Base-by-base conservation (phyloP, 495 filamentous ascomycete species). In the Hamigera avellanea region DNA sequence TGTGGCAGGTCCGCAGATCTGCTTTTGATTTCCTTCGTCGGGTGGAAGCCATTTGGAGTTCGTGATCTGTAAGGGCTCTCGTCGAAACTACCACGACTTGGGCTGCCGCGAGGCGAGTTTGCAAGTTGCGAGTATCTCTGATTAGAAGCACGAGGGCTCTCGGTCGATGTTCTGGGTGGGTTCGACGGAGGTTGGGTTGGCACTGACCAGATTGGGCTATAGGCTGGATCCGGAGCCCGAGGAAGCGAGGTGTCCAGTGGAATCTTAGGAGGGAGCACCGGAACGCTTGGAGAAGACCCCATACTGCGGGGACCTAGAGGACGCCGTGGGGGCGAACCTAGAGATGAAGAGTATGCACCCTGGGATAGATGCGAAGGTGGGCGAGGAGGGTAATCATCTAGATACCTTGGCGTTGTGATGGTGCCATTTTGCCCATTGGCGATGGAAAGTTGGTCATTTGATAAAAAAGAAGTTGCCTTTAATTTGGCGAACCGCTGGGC, bases 161-260 rank as follows among this genome's bases (percentile, higher is more conserved):
- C 65, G 1, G 52, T 60, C 19, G 65, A 67, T 1, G 62, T 64
- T 32, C 63, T 43, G 4, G 75, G 75, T 1, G 72, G 72, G 37
- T 74, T 67, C 1, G 59, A 52, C 13, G 56, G 62, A 7, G 52
- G 49, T 23, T 66, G 62, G 0, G 62, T 55, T 13, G 62, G 67
- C 43, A 58, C 56, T 0, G 62, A 59, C 49, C 52, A 59, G 39
- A 64, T 58, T 26, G 88, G 88, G 46, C 79, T 89, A 46, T 95
- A 95, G 8, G 89, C 78, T 9, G 86, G 85, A 49, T 80, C 85
- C 12, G 88, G 88, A 9, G 81, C 62, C 52, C 79, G 77, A 15
- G 88, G 88, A 46, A 95, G 66, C 3, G 69, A 62, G 17, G 61
- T 69, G 38, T 74, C 63, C 3, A 84, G 47, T 12, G 72, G 70